phyloP scores from a whole-genome alignment of 768 basidiomycete species.

The Mycena epipterygia region DNA sequence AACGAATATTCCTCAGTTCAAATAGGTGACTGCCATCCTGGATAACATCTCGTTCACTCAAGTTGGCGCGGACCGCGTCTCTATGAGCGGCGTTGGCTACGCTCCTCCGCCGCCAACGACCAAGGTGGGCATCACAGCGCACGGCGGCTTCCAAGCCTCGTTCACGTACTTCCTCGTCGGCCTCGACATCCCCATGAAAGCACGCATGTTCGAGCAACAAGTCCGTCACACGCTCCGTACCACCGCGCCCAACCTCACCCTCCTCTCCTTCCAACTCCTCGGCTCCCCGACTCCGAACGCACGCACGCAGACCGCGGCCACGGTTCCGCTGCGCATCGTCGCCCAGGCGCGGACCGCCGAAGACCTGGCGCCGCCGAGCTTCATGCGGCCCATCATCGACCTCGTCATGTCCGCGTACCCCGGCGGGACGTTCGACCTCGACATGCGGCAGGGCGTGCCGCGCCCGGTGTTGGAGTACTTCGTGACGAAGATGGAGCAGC shows the following conservation, averaged over 20 bases:
- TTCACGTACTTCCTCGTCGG: conserved; percentile 33
- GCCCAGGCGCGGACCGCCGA: conserved; percentile 27
- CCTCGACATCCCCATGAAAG: conserved; percentile 29
- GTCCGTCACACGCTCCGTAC: conserved; percentile 20
- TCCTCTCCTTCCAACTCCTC: conserved; percentile 34
- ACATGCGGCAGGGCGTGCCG: conserved; percentile 23
- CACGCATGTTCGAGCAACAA: conserved; percentile 36
- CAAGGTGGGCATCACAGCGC: conserved; percentile 34
- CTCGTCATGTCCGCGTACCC: conserved; percentile 35
- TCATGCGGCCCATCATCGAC: conserved; percentile 30
- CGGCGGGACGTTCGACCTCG: conserved; percentile 33
- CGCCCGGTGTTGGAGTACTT: conserved; percentile 33
- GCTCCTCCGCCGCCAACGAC: conserved; percentile 36
- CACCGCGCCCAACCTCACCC: conserved; percentile 9
- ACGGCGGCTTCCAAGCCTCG: conserved; percentile 35
- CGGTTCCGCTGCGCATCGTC: conserved; percentile 28
- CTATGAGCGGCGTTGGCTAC: conserved; percentile 25
- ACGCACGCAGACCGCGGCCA: conserved; percentile 21
- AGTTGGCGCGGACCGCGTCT: conserved; percentile 29
- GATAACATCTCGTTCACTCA: conserved; percentile 30
- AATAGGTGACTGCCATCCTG: conserved; percentile 35
- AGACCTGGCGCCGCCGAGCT: conserved; percentile 14
- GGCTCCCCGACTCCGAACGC: conserved; percentile 22
- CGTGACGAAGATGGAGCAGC: conserved; percentile 28
- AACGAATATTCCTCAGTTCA: background rate